Evolutionary conservation across 2,329 filamentous ascomycete species (phyloP).

Genomic region (Coccinonectria pachysandricola): DNA sequence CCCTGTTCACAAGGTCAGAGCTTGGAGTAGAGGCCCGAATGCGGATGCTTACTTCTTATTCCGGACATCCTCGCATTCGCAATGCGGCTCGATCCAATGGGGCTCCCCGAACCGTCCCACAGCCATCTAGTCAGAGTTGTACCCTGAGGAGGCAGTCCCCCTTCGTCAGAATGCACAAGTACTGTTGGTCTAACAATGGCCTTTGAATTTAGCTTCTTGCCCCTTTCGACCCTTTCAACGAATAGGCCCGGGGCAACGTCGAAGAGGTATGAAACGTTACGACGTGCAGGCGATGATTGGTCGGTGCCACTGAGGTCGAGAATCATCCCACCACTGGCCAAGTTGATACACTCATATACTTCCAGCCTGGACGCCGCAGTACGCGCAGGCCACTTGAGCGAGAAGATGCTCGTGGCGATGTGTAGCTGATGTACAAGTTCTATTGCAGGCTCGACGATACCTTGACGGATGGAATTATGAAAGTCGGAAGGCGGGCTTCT

Average conservation of each 20-base stretch:
- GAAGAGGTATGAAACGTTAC: conserved; percentile 25
- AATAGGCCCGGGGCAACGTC: conserved; percentile 28
- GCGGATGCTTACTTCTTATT: conserved; percentile 19
- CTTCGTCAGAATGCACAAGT: conserved; percentile 20
- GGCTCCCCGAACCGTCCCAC: conserved; percentile 18
- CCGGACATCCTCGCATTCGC: conserved; percentile 9
- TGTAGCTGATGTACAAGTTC: conserved; percentile 28
- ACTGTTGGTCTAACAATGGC: conserved; percentile 25
- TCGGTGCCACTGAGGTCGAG: conserved; percentile 21
- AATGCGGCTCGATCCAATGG: conserved; percentile 10
- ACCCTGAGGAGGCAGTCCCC: conserved; percentile 17
- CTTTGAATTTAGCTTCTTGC: conserved; percentile 22
- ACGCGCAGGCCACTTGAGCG: conserved; percentile 28
- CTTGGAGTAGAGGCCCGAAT: conserved; percentile 9
- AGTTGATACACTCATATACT: conserved; percentile 27
- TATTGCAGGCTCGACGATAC: conserved; percentile 25
- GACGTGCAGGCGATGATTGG: conserved; percentile 18
- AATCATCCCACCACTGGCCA: conserved; percentile 21
- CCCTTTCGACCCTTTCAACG: conserved; percentile 25
- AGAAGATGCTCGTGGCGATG: conserved; percentile 23
- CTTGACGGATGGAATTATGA: conserved; percentile 22
- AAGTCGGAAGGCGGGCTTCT: conserved; percentile 18
- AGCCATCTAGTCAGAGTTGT: conserved; percentile 26
- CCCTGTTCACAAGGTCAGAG: conserved; percentile 21
- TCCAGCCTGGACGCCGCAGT: conserved; percentile 26